These are phyloP conservation scores for Gloeopeniophorella convolvens DNA, from an alignment of 768 basidiomycete genomes.

Conservation along the genomic window DNA sequence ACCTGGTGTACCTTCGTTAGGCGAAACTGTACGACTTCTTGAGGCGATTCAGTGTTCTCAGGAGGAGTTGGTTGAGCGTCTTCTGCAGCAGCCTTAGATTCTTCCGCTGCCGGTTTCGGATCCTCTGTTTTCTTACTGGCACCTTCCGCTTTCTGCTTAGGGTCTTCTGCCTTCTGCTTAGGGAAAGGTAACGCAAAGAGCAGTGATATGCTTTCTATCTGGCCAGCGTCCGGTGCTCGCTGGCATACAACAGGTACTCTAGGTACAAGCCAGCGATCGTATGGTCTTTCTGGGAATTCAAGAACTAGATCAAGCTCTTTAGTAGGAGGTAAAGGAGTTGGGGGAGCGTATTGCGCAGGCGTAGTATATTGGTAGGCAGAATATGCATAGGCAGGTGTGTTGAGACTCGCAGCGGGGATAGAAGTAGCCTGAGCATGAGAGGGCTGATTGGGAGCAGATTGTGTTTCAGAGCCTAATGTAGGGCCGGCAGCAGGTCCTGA, in stretches of 20 bases:
- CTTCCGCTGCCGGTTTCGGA: background rate
- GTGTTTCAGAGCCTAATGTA: slow-evolving; percentile 1
- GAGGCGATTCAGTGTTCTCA: slow-evolving; percentile 18
- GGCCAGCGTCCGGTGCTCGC: slow-evolving; percentile 24
- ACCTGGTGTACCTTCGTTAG: slow-evolving; percentile 41
- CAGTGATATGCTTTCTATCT: slow-evolving; percentile 32
- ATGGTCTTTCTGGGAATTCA: slow-evolving; percentile 57
- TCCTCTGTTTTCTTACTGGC: background rate
- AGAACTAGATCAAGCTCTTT: slow-evolving; percentile 69
- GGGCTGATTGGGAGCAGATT: slow-evolving; percentile 5
- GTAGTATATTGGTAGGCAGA: background rate
- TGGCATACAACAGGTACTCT: slow-evolving; percentile 50
- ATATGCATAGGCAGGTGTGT: background rate
- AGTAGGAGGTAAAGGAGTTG: slow-evolving; percentile 24
- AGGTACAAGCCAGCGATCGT: slow-evolving; percentile 65
- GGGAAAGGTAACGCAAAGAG: slow-evolving; percentile 43
- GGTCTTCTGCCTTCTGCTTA: slow-evolving; percentile 16
- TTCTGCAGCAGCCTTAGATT: background rate
- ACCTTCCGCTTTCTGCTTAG: too few species aligned
- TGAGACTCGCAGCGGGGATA: slow-evolving; percentile 1
- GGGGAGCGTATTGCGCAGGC: slow-evolving; percentile 1
- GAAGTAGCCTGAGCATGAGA: slow-evolving; percentile 3
- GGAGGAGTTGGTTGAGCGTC: slow-evolving; percentile 1
- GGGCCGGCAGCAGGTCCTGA: slow-evolving; percentile 1
- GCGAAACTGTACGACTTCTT: slow-evolving; percentile 39